These are phyloP conservation scores for Oldenlandia corymbosa DNA, from an alignment of 257 asterid species.

Conservation along the genomic window DNA sequence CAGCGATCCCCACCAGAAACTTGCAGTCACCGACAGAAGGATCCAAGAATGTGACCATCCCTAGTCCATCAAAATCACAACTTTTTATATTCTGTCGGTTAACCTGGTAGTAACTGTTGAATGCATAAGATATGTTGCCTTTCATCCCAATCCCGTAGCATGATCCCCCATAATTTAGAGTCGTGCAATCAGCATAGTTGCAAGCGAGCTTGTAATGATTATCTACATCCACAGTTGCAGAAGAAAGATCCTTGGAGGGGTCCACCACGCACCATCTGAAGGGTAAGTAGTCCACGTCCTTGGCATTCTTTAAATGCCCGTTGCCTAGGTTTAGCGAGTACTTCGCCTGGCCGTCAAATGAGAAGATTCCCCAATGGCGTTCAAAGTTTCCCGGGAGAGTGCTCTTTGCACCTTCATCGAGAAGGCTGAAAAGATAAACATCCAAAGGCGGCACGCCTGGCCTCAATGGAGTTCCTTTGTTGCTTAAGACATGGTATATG, in stretches of 20 bases:
- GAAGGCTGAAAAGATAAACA: conserved; percentile 70
- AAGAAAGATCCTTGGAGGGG: conserved; percentile 65
- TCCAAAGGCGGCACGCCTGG: conserved; percentile 82
- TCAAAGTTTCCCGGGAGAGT: conserved; percentile 82
- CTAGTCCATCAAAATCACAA: conserved; percentile 93
- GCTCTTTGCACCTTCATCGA: conserved; percentile 87
- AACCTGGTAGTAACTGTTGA: conserved; percentile 77
- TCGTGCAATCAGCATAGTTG: conserved; percentile 79
- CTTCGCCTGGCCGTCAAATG: conserved; percentile 94
- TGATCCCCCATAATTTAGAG: conserved; percentile 82
- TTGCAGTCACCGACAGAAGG: conserved; percentile 78
- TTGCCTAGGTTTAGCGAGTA: conserved; percentile 68
- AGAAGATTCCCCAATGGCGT: conserved; percentile 92
- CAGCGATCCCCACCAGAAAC: conserved; percentile 78
- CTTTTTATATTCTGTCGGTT: conserved; percentile 66
- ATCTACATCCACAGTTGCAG: no score
- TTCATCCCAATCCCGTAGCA: conserved; percentile 64
- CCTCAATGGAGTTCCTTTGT: conserved; percentile 77
- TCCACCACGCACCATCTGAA: conserved; percentile 89
- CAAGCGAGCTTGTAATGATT: conserved; percentile 72
- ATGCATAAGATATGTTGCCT: conserved; percentile 84
- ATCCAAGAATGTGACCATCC: conserved; percentile 85
- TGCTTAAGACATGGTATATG: conserved; percentile 45
- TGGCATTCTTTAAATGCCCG: conserved; percentile 67
- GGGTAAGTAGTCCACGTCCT: conserved; percentile 70